These are phyloP conservation scores for Clavariopsis aquatica DNA, from an alignment of 495 filamentous ascomycete species.

Conservation along the genomic window DNA sequence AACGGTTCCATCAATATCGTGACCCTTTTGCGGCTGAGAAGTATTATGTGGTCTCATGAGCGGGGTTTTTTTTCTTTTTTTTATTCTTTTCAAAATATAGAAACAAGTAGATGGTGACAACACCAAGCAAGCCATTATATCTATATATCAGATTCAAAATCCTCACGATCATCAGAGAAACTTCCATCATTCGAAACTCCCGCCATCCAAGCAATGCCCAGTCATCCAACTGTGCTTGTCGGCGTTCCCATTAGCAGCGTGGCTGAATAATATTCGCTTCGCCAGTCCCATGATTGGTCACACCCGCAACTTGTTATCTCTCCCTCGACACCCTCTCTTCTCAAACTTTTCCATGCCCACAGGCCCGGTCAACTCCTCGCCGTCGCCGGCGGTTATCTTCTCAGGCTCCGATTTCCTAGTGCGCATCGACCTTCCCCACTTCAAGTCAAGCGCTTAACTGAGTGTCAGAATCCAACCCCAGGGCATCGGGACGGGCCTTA, in stretches of 20 bases:
- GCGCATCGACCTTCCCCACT: slow-evolving; percentile 2
- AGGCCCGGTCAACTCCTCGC: slow-evolving; percentile 9
- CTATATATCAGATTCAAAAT: too few species aligned
- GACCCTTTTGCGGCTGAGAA: too few species aligned
- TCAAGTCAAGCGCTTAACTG: neutral
- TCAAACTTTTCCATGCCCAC: slow-evolving; percentile 5
- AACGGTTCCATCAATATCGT: too few species aligned
- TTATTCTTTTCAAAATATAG: too few species aligned
- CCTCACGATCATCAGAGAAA: neutral
- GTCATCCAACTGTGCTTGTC: neutral
- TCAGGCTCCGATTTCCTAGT: neutral
- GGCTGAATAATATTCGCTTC: slow-evolving; percentile 25
- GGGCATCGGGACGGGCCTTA: neutral
- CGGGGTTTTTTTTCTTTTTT: too few species aligned
- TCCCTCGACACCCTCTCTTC: slow-evolving; percentile 5
- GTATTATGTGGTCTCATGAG: too few species aligned
- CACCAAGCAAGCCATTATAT: too few species aligned
- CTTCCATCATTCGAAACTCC: neutral
- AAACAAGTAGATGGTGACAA: too few species aligned
- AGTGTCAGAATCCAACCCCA: slow-evolving; percentile 1
- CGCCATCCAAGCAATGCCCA: neutral
- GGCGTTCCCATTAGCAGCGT: slow-evolving; percentile 17
- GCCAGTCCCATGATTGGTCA: slow-evolving; percentile 13
- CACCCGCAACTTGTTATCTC: slow-evolving; percentile 14
- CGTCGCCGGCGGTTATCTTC: slow-evolving; percentile 15